A percentile compares a stretch with the other conserved stretches of the same genome.
These are phyloP conservation scores for Emergomyces orientalis DNA, from an alignment of 2,329 filamentous ascomycete genomes.

Conservation along the genomic window DNA sequence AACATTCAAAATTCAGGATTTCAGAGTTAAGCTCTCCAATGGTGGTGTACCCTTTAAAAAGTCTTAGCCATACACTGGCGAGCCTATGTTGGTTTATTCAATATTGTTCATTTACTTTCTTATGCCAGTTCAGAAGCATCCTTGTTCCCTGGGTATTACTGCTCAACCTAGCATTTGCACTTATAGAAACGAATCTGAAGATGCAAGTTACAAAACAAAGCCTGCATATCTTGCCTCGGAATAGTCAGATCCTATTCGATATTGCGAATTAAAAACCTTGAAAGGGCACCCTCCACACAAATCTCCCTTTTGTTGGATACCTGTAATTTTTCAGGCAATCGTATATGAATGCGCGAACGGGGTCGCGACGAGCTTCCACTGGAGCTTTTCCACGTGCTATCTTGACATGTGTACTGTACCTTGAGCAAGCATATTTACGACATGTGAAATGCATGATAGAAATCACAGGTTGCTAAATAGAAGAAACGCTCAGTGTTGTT, in stretches of 20 bases:
- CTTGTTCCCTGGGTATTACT: too few relatives aligned
- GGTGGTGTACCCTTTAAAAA: too few relatives aligned
- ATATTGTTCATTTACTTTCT: too few relatives aligned
- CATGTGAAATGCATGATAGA: neutral
- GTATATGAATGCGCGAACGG: neutral
- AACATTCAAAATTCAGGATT: neutral
- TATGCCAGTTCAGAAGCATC: too few relatives aligned
- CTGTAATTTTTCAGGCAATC: neutral
- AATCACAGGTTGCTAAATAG: neutral
- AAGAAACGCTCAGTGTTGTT: neutral
- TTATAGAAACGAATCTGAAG: neutral
- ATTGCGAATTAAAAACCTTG: neutral
- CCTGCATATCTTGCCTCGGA: neutral
- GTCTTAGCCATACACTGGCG: neutral
- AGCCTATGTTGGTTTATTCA: too few relatives aligned
- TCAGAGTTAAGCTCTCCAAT: neutral
- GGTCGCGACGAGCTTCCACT: neutral
- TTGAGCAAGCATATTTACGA: neutral
- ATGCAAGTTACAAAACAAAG: neutral
- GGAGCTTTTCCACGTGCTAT: neutral
- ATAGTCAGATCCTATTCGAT: neutral
- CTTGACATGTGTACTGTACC: neutral
- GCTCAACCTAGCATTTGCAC: neutral
- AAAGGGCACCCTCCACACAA: neutral
- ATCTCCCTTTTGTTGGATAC: neutral